Conservation (phyloP, 805 yeast species). For the Cyberlindnera nakhonratchasimensis region DNA sequence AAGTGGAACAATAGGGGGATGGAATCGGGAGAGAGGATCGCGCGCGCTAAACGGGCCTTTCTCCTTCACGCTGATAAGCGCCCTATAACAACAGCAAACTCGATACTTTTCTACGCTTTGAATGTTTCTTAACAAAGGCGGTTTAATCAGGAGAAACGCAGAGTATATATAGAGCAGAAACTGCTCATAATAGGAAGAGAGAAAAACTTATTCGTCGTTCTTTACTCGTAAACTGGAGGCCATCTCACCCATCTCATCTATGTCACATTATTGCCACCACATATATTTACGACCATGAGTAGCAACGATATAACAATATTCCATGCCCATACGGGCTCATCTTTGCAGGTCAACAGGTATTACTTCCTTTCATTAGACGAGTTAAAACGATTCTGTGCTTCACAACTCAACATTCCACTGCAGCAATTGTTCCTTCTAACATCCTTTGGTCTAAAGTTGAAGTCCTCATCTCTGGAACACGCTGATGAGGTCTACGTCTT, state of each 20-base stretch:
- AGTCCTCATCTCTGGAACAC: conserved; percentile 41
- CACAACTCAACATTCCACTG: conserved; percentile 39
- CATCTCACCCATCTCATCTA: neutral
- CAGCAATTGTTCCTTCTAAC: conserved; percentile 50
- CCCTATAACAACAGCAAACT: too few species aligned
- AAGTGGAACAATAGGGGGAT: too few species aligned
- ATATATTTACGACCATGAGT: conserved; percentile 6
- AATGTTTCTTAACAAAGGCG: too few species aligned
- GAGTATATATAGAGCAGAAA: too few species aligned
- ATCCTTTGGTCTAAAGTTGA: conserved; percentile 62
- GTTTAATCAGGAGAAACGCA: too few species aligned
- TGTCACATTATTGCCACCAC: conserved; percentile 2
- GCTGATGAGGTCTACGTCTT: conserved; percentile 55
- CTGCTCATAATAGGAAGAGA: too few species aligned
- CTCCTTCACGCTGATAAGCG: too few species aligned
- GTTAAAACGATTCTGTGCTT: conserved; percentile 38
- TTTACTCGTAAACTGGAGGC: too few species aligned
- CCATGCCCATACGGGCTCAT: conserved; percentile 45
- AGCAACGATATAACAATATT: conserved; percentile 17
- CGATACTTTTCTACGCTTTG: too few species aligned
- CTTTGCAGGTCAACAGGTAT: conserved; percentile 34
- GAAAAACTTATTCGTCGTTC: too few species aligned
- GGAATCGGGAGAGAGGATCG: too few species aligned
- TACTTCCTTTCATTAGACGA: conserved; percentile 41
- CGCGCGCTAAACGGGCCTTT: too few species aligned